These are phyloP conservation scores for Serendipita indica DNA, from an alignment of 768 basidiomycete genomes.

Conservation along the genomic window DNA sequence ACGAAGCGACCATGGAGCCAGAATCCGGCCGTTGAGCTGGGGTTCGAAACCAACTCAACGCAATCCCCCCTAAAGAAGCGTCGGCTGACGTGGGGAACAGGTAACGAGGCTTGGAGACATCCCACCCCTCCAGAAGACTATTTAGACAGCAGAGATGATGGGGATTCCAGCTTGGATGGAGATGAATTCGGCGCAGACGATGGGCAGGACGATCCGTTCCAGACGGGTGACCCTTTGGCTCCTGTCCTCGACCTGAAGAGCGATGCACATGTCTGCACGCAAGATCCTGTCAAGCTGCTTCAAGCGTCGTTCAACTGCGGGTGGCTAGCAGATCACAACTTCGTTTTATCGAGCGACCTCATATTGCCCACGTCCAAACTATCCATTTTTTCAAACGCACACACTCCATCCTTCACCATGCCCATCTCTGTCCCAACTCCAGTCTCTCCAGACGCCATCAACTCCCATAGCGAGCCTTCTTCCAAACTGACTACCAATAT, in stretches of 20 bases:
- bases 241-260: not conserved
- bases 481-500: not conserved
- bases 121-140: not conserved
- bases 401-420: not conserved
- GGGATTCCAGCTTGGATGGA: not conserved
- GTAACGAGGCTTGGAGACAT: not conserved
- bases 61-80: slow-evolving; percentile 6
- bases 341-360: not conserved
- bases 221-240: not conserved
- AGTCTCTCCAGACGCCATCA: not conserved
- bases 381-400: not conserved
- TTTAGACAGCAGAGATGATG: not conserved
- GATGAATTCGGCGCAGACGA: not conserved
- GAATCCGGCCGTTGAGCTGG: not conserved
- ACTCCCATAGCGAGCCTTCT: not conserved
- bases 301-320: not conserved
- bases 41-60: not conserved
- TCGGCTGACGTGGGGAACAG: not conserved
- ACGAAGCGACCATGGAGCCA: not conserved
- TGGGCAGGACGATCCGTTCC: not conserved
- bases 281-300: not conserved
- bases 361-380: not conserved
- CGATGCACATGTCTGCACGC: not conserved
- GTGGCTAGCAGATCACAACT: not conserved
- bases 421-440: slow-evolving; percentile 3